phyloP scores from a whole-genome alignment of 495 filamentous ascomycete species.

The Pyrenopolyporus hunteri region DNA sequence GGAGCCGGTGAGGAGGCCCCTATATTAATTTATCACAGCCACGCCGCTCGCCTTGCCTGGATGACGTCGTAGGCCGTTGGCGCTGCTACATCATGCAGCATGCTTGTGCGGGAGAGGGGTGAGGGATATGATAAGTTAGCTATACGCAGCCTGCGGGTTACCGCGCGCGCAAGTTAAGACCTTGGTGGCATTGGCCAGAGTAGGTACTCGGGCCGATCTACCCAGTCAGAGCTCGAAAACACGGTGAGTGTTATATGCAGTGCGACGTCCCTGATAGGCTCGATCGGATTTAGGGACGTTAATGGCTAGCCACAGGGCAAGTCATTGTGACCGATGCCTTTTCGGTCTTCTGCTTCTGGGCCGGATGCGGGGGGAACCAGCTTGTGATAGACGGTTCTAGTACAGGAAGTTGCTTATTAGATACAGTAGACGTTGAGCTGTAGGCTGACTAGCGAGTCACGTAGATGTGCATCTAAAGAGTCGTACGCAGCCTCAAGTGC shows the following conservation, averaged over 20 bases:
- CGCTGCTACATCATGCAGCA: slow-evolving; percentile 9
- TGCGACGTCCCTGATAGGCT: slow-evolving; percentile 23
- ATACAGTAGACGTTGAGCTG: slow-evolving; percentile 12
- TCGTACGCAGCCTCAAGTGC: slow-evolving; percentile 14
- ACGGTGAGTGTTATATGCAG: slow-evolving; percentile 23
- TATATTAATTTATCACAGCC: slow-evolving; percentile 10
- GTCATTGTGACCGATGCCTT: slow-evolving; percentile 23
- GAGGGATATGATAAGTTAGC: slow-evolving; percentile 10
- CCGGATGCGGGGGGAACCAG: slow-evolving; percentile 2
- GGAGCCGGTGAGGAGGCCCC: background rate
- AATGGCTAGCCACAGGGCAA: slow-evolving; percentile 10
- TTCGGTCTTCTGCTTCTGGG: slow-evolving; percentile 29
- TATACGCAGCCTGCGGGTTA: slow-evolving; percentile 27
- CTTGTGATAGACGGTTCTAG: slow-evolving; percentile 14
- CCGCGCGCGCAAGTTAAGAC: slow-evolving; percentile 24
- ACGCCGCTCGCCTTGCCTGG: background rate
- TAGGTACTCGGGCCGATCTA: slow-evolving; percentile 34
- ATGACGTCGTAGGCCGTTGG: slow-evolving; percentile 26
- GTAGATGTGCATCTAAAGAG: slow-evolving; percentile 8
- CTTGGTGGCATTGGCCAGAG: slow-evolving; percentile 16
- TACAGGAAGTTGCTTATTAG: slow-evolving; percentile 20
- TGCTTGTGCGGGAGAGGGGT: slow-evolving; percentile 5
- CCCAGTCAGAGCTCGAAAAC: slow-evolving; percentile 22
- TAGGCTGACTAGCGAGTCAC: slow-evolving; percentile 3
- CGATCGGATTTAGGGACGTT: slow-evolving; percentile 5